Base-by-base conservation (phyloP, 805 yeast genomes). In the Candida sphagnicola region DNA sequence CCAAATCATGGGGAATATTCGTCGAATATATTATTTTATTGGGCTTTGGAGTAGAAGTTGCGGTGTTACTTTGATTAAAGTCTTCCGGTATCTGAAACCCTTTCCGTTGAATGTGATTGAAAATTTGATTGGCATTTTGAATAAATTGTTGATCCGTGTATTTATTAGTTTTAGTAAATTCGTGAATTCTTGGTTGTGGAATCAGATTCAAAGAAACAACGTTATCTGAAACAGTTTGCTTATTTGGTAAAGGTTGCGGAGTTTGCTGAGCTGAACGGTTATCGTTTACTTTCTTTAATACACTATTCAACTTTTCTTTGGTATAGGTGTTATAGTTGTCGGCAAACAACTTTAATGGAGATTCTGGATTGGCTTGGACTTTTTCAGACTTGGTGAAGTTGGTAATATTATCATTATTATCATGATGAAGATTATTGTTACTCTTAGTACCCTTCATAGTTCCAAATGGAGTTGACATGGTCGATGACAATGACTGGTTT, bases 311-410 rank as follows among this genome's bases (percentile, higher is more conserved):
- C 35, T 50, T 56, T 30, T 50, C 65, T 37, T 64, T 63, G 8
- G 74, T 68, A 39, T 55, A 68, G 0, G 74, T 68, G 44, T 68
- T 65, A 43, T 68, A 68, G 24, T 65, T 56, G 34, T 54, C 57
- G 5, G 61, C 59, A 41, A 63, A 68, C 12, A 68, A 49, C 42
- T 68, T 68, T 32, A 68, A 53, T 1, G 74, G 74, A n/a, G 70
- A 65, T 12, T 58, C 69, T 2, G 63, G 62, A 16, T 54, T 53
- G 16, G 43, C 42, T 29, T 18, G 10, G 10, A 11, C 24, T 14
- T 14, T 5, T n/a, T 50, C 34, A 41, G 35, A 28, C 39, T 47
- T 17, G 33, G 29, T 35, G n/a, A n/a, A 13, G 10, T 38, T 31
- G 13, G 29, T 19, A 16, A 28, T 33, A n/a, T 30, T 28, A 26